Percentiles rank a stretch among this genome's conserved stretches.
Evolutionary conservation across 768 basidiomycete genomes (phyloP).

Genomic region (Hygrocybe coccinea): DNA sequence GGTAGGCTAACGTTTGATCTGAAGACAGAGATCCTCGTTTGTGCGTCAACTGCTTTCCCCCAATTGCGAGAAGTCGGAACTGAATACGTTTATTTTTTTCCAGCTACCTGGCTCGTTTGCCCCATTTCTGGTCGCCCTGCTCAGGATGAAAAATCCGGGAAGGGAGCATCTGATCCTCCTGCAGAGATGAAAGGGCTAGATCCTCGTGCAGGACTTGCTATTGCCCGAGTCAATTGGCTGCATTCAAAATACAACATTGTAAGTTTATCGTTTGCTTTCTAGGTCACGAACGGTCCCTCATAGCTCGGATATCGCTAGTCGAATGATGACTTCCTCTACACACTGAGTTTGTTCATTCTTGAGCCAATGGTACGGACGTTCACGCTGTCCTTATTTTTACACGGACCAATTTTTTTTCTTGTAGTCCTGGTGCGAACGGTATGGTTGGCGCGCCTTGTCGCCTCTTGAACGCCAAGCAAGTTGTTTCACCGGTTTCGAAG

Average conservation of each 20-base stretch:
- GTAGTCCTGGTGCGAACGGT: conserved; percentile 38
- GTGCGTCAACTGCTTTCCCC: conserved; percentile 20
- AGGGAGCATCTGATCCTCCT: conserved; percentile 27
- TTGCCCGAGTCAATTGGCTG: conserved; percentile 38
- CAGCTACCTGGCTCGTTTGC: conserved; percentile 36
- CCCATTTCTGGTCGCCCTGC: conserved; percentile 21
- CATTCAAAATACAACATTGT: conserved; percentile 39
- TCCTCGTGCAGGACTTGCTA: conserved; percentile 33
- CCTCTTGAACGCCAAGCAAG: conserved; percentile 39
- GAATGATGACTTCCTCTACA: conserved; percentile 33
- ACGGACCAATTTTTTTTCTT: not conserved
- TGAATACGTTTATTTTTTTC: not conserved
- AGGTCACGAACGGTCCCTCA: not conserved
- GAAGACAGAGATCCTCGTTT: conserved; percentile 44
- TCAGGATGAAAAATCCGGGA: conserved; percentile 12
- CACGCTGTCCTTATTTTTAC: not conserved
- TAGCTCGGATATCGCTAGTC: conserved; percentile 21
- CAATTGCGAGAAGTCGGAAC: not conserved
- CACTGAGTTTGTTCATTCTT: conserved; percentile 28
- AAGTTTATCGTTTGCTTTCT: conserved; percentile 5
- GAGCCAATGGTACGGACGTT: conserved; percentile 32
- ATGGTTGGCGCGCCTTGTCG: conserved; percentile 43
- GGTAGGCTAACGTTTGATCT: not conserved
- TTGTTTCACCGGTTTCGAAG: not conserved
- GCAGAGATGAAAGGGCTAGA: conserved; percentile 28